Base-by-base conservation (phyloP, 192 early-diverging fungal species). In the Backusella psychrophila region DNA sequence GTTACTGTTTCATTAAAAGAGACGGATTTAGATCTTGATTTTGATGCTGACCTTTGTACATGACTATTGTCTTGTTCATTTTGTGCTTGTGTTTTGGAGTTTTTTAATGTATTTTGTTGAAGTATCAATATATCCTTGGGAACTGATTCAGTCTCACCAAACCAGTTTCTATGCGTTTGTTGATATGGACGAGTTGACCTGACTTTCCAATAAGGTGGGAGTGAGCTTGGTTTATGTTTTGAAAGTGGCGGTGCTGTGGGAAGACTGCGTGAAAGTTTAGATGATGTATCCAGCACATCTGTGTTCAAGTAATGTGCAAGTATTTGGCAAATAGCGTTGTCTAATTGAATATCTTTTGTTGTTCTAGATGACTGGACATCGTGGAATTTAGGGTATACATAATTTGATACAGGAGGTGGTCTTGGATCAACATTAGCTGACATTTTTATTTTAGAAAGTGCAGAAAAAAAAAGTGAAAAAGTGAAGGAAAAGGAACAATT, bases 1-100 rank as follows among this genome's bases (percentile, higher is more conserved):
- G 12, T 44, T 19, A 75, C 63, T 12, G 59, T 75, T 44, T 75
- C 74, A 65, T 65, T 67, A 66, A 75, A 75, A 42, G 74, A 75
- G 14, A 75, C 74, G 12, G 74, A 67, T 36, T 75, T 75, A 9
- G 11, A 66, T 66, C 52, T 38, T 66, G 15, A 38, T 33, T 44
- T 75, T 9, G 33, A 42, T 59, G 15, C 19, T 66, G 52, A 23
- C 11, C 9, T 63, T 29, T 19, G 23, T 63, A 29, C 26, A 63
- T 49, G 19, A 3, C 33, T 33, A n/a, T 63, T 14, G 0, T 63
- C 23, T 63, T 63, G 56, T 63, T 23, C 42, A 4, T 44, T 19
- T 63, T 63, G 56, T 1, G 29, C 11, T 6, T 23, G 56, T 11
- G 23, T 23, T 63, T 63, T 63, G 9, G 56, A 63, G 12, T 63